Evolutionary conservation across 352 stramenopile genomes (phyloP).

Genomic region (Globisporangium takayamanum): DNA sequence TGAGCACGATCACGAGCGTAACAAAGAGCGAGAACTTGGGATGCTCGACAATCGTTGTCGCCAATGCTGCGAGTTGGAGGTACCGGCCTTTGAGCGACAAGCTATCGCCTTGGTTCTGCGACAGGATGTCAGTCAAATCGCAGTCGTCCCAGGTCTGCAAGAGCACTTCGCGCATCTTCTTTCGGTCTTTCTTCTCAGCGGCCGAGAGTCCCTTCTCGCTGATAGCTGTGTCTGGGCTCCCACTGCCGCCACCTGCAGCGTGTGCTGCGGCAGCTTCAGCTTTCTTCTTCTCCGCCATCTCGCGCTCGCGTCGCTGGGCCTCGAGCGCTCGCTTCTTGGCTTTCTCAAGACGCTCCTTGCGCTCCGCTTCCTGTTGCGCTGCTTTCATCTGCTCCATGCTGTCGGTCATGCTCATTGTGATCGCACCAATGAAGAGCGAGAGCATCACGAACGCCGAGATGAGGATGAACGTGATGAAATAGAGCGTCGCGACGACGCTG

Average conservation of each 20-base stretch:
- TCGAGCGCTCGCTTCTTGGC: slow-evolving; percentile 46
- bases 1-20: slow-evolving; percentile 69
- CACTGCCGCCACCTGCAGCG: not conserved
- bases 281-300: slow-evolving; percentile 30
- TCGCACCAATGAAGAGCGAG: slow-evolving; percentile 86
- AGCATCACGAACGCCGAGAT: slow-evolving; percentile 88
- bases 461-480: slow-evolving; percentile 87
- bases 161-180: slow-evolving; percentile 70
- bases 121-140: slow-evolving; percentile 59
- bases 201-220: slow-evolving; percentile 41
- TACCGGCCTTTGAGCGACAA: slow-evolving; percentile 48
- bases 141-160: slow-evolving; percentile 75
- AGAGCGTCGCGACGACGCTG: slow-evolving; percentile 53
- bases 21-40: slow-evolving; percentile 60
- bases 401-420: slow-evolving; percentile 89
- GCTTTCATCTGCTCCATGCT: slow-evolving; percentile 87
- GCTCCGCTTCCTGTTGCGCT: slow-evolving; percentile 56
- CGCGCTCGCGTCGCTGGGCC: slow-evolving; percentile 34
- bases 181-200: slow-evolving; percentile 47
- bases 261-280: slow-evolving; percentile 13
- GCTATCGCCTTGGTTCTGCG: slow-evolving; percentile 37
- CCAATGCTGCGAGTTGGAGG: slow-evolving; percentile 27
- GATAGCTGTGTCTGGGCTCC: too few species aligned
- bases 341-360: slow-evolving; percentile 54
- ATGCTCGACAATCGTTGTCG: slow-evolving; percentile 52